Evolutionary conservation across 768 basidiomycete species (phyloP).

Genomic region (Chlorophyllum brunneum): DNA sequence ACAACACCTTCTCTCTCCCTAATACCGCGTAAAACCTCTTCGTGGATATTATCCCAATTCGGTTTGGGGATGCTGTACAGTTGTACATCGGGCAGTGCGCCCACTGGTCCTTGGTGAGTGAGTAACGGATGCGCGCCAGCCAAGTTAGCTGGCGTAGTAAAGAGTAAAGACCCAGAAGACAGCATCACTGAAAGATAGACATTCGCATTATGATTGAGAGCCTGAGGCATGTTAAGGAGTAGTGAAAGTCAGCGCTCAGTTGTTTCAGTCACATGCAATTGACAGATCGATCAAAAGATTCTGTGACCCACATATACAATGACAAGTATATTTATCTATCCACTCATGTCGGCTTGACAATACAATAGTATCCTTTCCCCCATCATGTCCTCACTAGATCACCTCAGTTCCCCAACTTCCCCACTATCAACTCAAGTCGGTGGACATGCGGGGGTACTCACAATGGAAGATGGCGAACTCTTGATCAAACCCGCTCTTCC

Average conservation of each 20-base stretch:
- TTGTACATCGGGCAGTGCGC: constrained; percentile 39
- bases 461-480: constrained; percentile 70
- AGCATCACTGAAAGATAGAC: constrained; percentile 42
- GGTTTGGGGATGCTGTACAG: constrained; percentile 39
- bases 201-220: constrained; percentile 34
- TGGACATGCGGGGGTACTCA: constrained; percentile 73
- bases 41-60: constrained; percentile 26
- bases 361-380: not conserved
- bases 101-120: constrained; percentile 36
- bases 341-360: too few species aligned
- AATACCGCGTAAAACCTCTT: constrained; percentile 1
- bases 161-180: constrained; percentile 28
- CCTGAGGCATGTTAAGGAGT: constrained; percentile 19
- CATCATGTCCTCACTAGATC: not conserved
- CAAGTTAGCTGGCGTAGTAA: constrained; percentile 28
- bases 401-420: constrained; percentile 9
- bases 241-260: not conserved
- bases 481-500: constrained; percentile 74
- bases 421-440: constrained; percentile 64
- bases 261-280: not conserved
- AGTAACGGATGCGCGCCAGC: constrained; percentile 29
- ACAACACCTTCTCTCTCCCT: constrained; percentile 3
- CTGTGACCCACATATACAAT: not conserved
- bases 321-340: too few species aligned
- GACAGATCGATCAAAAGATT: not conserved